phyloP scores from a whole-genome alignment of 164 flowering plant genomes.

The Dillenia turbinata region DNA sequence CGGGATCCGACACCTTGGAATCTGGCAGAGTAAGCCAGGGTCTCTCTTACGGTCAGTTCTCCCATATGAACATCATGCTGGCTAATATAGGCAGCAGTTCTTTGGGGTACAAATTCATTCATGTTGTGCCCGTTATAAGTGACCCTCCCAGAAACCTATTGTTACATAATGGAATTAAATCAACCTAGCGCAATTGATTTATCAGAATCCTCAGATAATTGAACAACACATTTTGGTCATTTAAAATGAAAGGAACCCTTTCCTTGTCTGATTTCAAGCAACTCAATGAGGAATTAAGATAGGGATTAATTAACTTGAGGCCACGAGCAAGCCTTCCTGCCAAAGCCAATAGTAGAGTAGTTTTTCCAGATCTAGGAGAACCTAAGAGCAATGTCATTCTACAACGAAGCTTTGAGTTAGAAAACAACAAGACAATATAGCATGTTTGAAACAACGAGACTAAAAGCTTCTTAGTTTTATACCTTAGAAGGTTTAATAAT shows the following conservation, averaged over 20 bases:
- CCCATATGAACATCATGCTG: constrained; percentile 33
- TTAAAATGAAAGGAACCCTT: too few relatives aligned
- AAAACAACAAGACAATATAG: background rate
- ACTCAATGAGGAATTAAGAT: background rate
- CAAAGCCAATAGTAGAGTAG: constrained; percentile 30
- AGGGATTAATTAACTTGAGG: constrained; percentile 32
- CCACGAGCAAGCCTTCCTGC: constrained; percentile 37
- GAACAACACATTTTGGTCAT: too few relatives aligned
- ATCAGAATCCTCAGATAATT: too few relatives aligned
- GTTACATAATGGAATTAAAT: background rate
- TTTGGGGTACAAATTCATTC: constrained; percentile 31
- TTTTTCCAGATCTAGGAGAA: constrained; percentile 31
- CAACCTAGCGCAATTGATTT: too few relatives aligned
- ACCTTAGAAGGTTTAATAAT: constrained; percentile 10
- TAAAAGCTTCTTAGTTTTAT: too few relatives aligned
- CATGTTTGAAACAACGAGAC: background rate
- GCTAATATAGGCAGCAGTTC: constrained; percentile 31
- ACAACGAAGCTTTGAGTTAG: background rate
- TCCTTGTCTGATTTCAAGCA: too few relatives aligned
- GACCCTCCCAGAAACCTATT: constrained; percentile 27
- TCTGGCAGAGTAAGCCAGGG: constrained; percentile 33
- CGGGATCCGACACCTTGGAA: constrained; percentile 35
- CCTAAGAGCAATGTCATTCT: constrained; percentile 43
- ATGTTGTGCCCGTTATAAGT: constrained; percentile 30
- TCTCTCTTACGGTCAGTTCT: constrained; percentile 38